Percentiles rank a stretch among this genome's conserved stretches.
Conservation (phyloP, 129 eudicot species). For the Tagetes erecta region DNA sequence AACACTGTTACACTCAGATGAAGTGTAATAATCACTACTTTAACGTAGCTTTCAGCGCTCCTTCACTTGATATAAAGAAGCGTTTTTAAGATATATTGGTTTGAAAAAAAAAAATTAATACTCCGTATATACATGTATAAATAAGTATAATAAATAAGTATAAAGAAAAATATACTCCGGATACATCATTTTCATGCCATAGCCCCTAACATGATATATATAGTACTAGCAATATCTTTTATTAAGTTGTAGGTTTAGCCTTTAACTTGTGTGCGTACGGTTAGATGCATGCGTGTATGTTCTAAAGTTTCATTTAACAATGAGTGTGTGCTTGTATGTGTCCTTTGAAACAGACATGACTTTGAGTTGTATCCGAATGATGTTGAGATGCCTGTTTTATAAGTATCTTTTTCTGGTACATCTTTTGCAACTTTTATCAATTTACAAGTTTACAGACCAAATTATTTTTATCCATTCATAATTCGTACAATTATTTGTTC, state of each 20-base stretch:
- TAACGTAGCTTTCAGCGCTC: no score
- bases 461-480: not conserved
- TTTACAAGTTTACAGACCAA: not conserved
- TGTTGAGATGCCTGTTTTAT: slow-evolving; percentile 37
- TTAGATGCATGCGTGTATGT: slow-evolving; percentile 34
- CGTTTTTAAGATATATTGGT: no score
- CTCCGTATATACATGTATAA: no score
- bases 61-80: no score
- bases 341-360: slow-evolving; percentile 48
- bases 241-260: slow-evolving; percentile 34
- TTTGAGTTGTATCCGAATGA: slow-evolving; percentile 45
- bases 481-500: not conserved
- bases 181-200: slow-evolving; percentile 38
- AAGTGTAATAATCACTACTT: no score
- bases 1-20: no score
- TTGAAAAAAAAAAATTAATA: no score
- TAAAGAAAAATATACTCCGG: not conserved
- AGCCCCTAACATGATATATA: slow-evolving; percentile 25
- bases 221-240: slow-evolving; percentile 29
- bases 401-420: slow-evolving; percentile 24
- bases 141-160: no score
- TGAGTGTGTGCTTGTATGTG: slow-evolving; percentile 41
- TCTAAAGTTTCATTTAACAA: slow-evolving; percentile 44
- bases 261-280: slow-evolving; percentile 31
- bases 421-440: slow-evolving; percentile 19